These are phyloP conservation scores for Pharus latifolius DNA, from an alignment of 176 grass and related monocot species.

Conservation along the genomic window DNA sequence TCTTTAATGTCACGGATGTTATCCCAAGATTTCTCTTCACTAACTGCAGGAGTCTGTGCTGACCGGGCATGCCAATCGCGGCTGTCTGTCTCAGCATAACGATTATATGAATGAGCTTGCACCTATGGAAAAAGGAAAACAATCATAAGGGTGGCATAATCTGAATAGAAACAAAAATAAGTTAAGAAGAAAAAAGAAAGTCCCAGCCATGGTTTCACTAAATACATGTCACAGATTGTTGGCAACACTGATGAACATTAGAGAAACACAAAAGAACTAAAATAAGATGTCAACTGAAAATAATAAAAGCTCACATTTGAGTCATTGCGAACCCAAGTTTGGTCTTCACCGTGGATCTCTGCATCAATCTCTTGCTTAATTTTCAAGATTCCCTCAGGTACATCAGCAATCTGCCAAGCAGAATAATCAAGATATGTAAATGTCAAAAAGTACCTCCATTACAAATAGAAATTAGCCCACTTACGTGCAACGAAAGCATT, in stretches of 20 bases:
- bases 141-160: neutral
- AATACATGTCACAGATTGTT: neutral
- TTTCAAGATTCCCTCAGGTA: slow-evolving; percentile 53
- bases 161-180: neutral
- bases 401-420: slow-evolving; percentile 34
- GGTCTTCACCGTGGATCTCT: slow-evolving; percentile 58
- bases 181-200: neutral
- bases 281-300: neutral
- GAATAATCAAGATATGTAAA: slow-evolving; percentile 6
- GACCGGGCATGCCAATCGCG: slow-evolving; percentile 62
- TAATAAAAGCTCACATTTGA: slow-evolving; percentile 43
- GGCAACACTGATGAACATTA: neutral
- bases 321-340: slow-evolving; percentile 46
- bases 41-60: slow-evolving; percentile 16
- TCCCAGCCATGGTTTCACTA: neutral
- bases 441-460: neutral
- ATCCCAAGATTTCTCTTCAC: slow-evolving; percentile 69
- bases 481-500: neutral
- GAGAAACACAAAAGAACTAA: neutral
- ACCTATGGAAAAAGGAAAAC: slow-evolving; percentile 11
- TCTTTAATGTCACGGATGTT: slow-evolving; percentile 34
- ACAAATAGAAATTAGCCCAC: neutral
- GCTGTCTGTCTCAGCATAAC: slow-evolving; percentile 39
- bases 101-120: slow-evolving; percentile 37
- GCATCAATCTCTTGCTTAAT: slow-evolving; percentile 57